phyloP scores from a whole-genome alignment of 257 asterid genomes.

The Solanum ossicruentum region DNA sequence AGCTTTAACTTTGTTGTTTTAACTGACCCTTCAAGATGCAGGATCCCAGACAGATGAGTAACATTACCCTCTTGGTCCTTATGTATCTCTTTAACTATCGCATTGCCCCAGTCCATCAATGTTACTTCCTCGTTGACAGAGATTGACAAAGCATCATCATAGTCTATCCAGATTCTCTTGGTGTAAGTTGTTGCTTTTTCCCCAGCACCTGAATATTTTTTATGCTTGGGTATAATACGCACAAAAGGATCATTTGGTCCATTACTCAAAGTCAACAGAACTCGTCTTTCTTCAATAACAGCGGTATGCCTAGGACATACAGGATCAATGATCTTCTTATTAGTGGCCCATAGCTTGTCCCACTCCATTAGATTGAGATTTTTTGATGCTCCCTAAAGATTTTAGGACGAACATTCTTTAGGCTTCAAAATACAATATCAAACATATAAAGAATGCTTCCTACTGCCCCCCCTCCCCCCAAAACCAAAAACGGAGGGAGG shows the following conservation, averaged over 20 bases:
- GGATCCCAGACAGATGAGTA: slow-evolving; percentile 56
- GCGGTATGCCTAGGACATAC: slow-evolving; percentile 97
- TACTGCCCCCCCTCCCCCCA: background rate
- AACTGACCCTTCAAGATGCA: slow-evolving; percentile 83
- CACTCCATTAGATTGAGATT: slow-evolving; percentile 98
- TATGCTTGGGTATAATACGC: slow-evolving; percentile 66
- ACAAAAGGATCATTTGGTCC: slow-evolving; percentile 70
- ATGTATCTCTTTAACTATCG: slow-evolving; percentile 63
- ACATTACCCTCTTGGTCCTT: slow-evolving; percentile 63
- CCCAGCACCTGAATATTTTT: slow-evolving; percentile 90
- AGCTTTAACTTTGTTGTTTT: slow-evolving; percentile 93
- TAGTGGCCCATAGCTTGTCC: slow-evolving; percentile 98
- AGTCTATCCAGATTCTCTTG: slow-evolving; percentile 70
- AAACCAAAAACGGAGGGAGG: too few relatives aligned
- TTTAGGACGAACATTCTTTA: background rate
- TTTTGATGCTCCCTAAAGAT: slow-evolving; percentile 90
- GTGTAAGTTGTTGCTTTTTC: slow-evolving; percentile 66
- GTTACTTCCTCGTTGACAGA: slow-evolving; percentile 76
- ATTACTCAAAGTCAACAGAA: slow-evolving; percentile 46
- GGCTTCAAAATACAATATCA: background rate
- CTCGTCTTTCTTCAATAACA: slow-evolving; percentile 50
- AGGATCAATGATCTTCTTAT: slow-evolving; percentile 87
- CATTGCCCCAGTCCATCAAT: slow-evolving; percentile 93
- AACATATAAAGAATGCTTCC: background rate
- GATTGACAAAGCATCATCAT: slow-evolving; percentile 73